Evolutionary conservation across 768 basidiomycete species (phyloP), one percentile per base, ranked within the genome.

Genomic region (Termitomyces sp.): DNA sequence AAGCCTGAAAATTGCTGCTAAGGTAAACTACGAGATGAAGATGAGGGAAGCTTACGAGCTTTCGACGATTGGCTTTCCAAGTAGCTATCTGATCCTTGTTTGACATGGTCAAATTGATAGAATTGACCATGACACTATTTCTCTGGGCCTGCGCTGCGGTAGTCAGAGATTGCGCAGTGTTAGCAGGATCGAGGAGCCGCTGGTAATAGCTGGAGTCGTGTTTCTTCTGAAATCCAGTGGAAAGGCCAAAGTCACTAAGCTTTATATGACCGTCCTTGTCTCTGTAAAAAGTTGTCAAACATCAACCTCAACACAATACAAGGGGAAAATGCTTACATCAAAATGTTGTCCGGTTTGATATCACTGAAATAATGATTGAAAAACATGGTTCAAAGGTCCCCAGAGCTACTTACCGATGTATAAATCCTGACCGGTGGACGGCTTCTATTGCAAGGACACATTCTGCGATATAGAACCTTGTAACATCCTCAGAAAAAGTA

Each of bases 181-280:
- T 81, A 10, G 83, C 81, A 59, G 78, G 79, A 53, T 94, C 94
- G 35, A 98, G 75, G 38, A 98, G 73, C 45, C 85, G 85, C 66
- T 95, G 90, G 66, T 99, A 98, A 71, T 99, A 99, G 54, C 82
- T 86, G 23, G 94, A 93, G 68, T 98, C 95, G 67, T 98, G 95
- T 66, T 94, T 91, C 67, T 97, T 98, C 72, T 98, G 95, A 73
- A 98, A 98, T 3, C 97, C 97, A n/a, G 97, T 98, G 1, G 96
- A 97, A 47, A 99, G 83, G 56, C 97, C 96, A 66, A 99, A 99
- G 71, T 99, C 97, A 57, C 95, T 98, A 38, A 99, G 82, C 69
- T 99, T 99, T 75, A 99, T 80, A 71, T 99, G 97, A 0, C 97
- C 97, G 54, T 91, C 87, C 67, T 94, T 92, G 70, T 99, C 97